These are phyloP conservation scores for Claviceps maximensis DNA, from an alignment of 2,329 filamentous ascomycete species.

Conservation along the genomic window DNA sequence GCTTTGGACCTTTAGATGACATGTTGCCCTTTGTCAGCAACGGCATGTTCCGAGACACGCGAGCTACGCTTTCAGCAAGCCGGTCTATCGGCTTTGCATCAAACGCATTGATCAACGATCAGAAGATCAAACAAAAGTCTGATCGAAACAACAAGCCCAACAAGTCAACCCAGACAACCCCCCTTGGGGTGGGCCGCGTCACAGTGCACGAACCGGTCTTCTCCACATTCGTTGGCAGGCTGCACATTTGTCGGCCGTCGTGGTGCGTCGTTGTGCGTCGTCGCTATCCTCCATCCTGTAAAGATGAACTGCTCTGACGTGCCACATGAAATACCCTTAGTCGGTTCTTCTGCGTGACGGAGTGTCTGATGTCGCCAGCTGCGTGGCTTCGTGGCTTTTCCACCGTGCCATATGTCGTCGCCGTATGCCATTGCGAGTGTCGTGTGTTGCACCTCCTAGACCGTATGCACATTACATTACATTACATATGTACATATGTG, in stretches of 20 bases:
- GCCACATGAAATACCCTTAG: neutral
- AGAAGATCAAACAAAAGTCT: neutral
- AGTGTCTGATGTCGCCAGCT: neutral
- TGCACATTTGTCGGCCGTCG: neutral
- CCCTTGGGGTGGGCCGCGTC: neutral
- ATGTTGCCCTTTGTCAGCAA: neutral
- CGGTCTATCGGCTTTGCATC: neutral
- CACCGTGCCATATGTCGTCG: neutral
- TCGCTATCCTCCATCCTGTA: neutral
- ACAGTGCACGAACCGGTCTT: constrained; percentile 2
- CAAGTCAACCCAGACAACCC: neutral
- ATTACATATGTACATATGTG: neutral
- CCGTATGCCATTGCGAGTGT: neutral
- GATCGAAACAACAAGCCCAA: neutral
- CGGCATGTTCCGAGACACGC: neutral
- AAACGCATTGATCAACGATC: neutral
- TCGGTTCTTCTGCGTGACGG: neutral
- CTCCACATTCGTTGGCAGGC: constrained; percentile 1
- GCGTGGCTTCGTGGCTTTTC: neutral
- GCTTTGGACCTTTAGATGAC: too few species aligned
- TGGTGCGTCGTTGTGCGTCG: neutral
- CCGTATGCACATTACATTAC: neutral
- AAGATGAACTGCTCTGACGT: neutral
- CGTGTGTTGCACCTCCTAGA: neutral
- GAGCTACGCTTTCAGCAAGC: neutral